Percentiles rank a stretch among this genome's conserved stretches.
phyloP scores from a whole-genome alignment of 83 land plant genomes.

The Picea abies region DNA sequence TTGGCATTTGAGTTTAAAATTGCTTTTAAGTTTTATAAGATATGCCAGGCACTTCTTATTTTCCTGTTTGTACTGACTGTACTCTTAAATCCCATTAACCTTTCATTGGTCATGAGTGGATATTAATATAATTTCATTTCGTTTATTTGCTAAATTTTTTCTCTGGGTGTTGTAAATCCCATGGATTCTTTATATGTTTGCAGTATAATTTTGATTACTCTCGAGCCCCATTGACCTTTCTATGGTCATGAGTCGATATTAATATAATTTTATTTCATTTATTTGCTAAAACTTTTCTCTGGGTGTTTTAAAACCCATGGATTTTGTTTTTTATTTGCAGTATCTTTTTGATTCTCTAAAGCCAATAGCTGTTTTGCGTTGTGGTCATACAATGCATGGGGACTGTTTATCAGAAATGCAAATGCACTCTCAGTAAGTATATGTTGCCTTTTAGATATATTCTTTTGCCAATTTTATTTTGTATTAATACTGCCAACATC shows the following conservation, averaged over 20 bases:
- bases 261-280: neutral
- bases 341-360: constrained; percentile 81
- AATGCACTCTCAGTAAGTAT: constrained; percentile 54
- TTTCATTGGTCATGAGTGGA: neutral
- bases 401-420: constrained; percentile 73
- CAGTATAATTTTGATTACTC: constrained; percentile 64
- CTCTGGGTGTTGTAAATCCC: neutral
- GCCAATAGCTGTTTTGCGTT: constrained; percentile 63
- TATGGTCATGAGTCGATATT: neutral
- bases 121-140: neutral
- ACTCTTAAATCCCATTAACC: neutral
- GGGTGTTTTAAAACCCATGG: neutral
- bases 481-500: neutral
- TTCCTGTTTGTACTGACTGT: neutral
- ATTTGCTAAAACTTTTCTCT: neutral
- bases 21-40: too few relatives aligned
- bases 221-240: neutral
- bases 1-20: too few relatives aligned
- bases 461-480: neutral
- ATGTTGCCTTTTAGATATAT: neutral
- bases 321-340: constrained; percentile 25
- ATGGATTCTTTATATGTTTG: neutral
- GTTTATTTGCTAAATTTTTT: neutral
- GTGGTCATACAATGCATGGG: constrained; percentile 84
- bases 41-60: neutral